Conservation (phyloP, 306 rosid genomes). For the Macrotyloma uniflorum region DNA sequence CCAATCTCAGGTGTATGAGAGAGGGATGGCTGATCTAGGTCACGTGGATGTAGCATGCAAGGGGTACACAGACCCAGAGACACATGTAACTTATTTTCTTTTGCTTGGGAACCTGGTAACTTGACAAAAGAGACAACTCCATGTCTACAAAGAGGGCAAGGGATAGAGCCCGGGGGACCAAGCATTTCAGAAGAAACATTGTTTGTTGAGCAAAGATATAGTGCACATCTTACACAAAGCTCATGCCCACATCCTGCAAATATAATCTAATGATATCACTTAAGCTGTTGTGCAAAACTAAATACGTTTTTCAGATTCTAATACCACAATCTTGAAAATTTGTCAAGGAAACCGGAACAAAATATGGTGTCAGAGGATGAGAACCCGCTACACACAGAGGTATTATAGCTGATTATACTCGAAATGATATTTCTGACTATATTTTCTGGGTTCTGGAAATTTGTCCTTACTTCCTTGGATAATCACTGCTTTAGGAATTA, state of each 20-base stretch:
- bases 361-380: neutral
- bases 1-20: conserved; percentile 62
- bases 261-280: conserved; percentile 28
- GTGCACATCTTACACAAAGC: conserved; percentile 90
- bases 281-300: neutral
- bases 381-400: neutral
- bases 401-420: neutral
- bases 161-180: conserved; percentile 84
- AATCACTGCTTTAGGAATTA: conserved; percentile 1
- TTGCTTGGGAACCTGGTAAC: conserved; percentile 72
- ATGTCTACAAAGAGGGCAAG: conserved; percentile 95
- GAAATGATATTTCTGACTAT: neutral
- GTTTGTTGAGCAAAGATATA: conserved; percentile 90
- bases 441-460: neutral
- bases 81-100: conserved; percentile 61
- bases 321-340: conserved; percentile 1
- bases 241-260: conserved; percentile 87
- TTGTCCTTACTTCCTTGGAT: neutral
- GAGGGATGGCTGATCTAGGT: conserved; percentile 56
- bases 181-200: conserved; percentile 59
- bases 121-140: conserved; percentile 80
- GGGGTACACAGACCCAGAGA: conserved; percentile 86
- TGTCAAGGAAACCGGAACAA: neutral
- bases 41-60: conserved; percentile 80
- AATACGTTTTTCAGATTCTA: neutral